Evolutionary conservation across 495 filamentous ascomycete genomes (phyloP).

Genomic region (Patellaria atrata): DNA sequence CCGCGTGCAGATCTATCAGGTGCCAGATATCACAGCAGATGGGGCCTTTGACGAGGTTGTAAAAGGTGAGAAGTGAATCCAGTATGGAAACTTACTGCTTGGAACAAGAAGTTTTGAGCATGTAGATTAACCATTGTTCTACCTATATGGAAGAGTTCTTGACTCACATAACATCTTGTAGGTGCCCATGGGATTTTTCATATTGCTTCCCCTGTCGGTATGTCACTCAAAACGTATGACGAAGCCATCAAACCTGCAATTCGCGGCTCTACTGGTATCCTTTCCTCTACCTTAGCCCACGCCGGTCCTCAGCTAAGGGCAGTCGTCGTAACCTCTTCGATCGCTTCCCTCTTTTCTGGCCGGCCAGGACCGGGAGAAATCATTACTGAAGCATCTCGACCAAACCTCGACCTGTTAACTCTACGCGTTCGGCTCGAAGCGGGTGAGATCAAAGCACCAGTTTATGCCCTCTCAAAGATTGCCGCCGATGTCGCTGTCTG

Average conservation of each 20-base stretch:
- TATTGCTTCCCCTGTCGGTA: slow-evolving; percentile 11
- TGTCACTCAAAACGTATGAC: slow-evolving; percentile 11
- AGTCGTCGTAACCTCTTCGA: slow-evolving; percentile 29
- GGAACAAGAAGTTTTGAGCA: too few species aligned
- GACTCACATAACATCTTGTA: too few species aligned
- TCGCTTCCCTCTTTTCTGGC: slow-evolving; percentile 29
- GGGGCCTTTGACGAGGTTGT: slow-evolving; percentile 32
- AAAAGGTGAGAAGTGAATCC: slow-evolving; percentile 19
- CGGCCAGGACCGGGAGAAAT: not conserved
- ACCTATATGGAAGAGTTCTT: too few species aligned
- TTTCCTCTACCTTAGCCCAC: slow-evolving; percentile 9
- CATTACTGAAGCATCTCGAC: slow-evolving; percentile 12
- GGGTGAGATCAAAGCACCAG: slow-evolving; percentile 9
- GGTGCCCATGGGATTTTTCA: slow-evolving; percentile 15
- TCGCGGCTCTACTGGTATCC: slow-evolving; percentile 8
- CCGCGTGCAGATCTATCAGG: slow-evolving; percentile 12
- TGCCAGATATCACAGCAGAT: slow-evolving; percentile 31
- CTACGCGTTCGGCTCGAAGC: slow-evolving; percentile 1
- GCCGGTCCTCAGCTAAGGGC: slow-evolving; percentile 12
- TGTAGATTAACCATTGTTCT: too few species aligned
- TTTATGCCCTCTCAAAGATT: slow-evolving; percentile 9
- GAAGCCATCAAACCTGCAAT: slow-evolving; percentile 10
- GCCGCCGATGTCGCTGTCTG: slow-evolving; percentile 13
- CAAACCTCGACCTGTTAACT: too few species aligned
- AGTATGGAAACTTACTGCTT: too few species aligned